Evolutionary conservation across 176 grass and related monocot genomes (phyloP).

Genomic region (Lolium perenne): DNA sequence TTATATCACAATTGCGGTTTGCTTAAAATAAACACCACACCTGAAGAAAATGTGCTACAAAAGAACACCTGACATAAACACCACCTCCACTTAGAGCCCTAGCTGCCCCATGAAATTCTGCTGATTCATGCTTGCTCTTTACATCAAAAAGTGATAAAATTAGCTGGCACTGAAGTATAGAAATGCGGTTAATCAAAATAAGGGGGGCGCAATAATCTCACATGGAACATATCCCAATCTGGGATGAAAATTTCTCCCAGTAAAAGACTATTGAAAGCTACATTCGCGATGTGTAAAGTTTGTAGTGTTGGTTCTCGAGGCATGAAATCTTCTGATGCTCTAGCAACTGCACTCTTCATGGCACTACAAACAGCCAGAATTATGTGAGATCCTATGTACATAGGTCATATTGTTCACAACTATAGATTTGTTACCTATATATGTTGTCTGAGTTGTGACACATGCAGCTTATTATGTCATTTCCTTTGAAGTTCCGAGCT

Average conservation of each 20-base stretch:
- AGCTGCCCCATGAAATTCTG: conserved; percentile 54
- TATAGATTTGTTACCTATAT: conserved; percentile 50
- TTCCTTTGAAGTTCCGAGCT: conserved; percentile 50
- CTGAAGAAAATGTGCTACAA: not conserved
- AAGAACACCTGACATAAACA: conserved; percentile 56
- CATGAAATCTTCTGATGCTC: conserved; percentile 71
- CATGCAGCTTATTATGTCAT: conserved; percentile 71
- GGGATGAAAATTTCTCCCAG: conserved; percentile 62
- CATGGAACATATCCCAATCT: conserved; percentile 77
- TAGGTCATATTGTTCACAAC: conserved; percentile 9
- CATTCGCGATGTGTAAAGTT: conserved; percentile 58
- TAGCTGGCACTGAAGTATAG: not conserved
- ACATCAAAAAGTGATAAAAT: conserved; percentile 13
- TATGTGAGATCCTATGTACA: conserved; percentile 32
- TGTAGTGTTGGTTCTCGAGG: conserved; percentile 54
- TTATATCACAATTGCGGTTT: not conserved
- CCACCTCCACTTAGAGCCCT: conserved; percentile 58
- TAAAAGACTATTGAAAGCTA: conserved; percentile 62
- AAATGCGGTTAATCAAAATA: not conserved
- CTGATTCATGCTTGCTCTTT: conserved; percentile 55
- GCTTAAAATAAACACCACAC: not conserved
- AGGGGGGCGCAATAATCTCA: conserved; percentile 26
- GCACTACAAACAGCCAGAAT: conserved; percentile 46
- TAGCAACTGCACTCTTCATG: conserved; percentile 55
- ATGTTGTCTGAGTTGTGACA: conserved; percentile 67